These are phyloP conservation scores for Alternaria burnsii DNA, from an alignment of 2,329 filamentous ascomycete genomes.

Conservation along the genomic window DNA sequence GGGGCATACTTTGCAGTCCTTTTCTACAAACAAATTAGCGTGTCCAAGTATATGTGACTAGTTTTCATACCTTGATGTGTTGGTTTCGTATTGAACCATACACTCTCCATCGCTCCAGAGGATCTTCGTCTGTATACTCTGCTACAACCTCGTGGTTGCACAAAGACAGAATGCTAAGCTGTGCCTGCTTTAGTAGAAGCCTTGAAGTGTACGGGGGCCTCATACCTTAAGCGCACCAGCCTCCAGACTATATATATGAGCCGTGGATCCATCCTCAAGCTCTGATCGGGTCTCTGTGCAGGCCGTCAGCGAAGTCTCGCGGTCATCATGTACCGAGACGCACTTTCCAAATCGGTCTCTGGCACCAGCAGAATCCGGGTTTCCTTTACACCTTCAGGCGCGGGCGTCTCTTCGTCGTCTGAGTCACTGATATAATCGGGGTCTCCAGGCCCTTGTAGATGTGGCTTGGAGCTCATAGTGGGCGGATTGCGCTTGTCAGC, in stretches of 20 bases:
- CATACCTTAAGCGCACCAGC: slow-evolving; percentile 71
- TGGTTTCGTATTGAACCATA: slow-evolving; percentile 81
- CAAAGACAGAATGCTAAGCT: slow-evolving; percentile 74
- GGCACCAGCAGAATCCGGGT: slow-evolving; percentile 71
- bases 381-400: slow-evolving; percentile 54
- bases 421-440: slow-evolving; percentile 25
- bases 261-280: slow-evolving; percentile 77
- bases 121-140: slow-evolving; percentile 66
- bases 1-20: slow-evolving; percentile 49
- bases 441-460: slow-evolving; percentile 49
- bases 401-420: slow-evolving; percentile 54
- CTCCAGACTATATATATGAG: slow-evolving; percentile 88
- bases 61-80: slow-evolving; percentile 63
- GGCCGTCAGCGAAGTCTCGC: slow-evolving; percentile 19
- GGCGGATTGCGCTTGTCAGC: slow-evolving; percentile 72
- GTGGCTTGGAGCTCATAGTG: slow-evolving; percentile 71
- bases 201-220: not conserved
- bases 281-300: slow-evolving; percentile 68
- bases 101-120: slow-evolving; percentile 64
- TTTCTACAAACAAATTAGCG: slow-evolving; percentile 51
- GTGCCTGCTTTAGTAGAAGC: slow-evolving; percentile 58
- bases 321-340: slow-evolving; percentile 19
- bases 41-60: not conserved
- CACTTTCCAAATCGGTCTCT: slow-evolving; percentile 77
- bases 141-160: slow-evolving; percentile 69